A percentile compares a stretch with the other conserved stretches of the same genome.
These are phyloP conservation scores for Skeletonema costatum DNA, from an alignment of 108 stramenopile genomes.

Conservation along the genomic window DNA sequence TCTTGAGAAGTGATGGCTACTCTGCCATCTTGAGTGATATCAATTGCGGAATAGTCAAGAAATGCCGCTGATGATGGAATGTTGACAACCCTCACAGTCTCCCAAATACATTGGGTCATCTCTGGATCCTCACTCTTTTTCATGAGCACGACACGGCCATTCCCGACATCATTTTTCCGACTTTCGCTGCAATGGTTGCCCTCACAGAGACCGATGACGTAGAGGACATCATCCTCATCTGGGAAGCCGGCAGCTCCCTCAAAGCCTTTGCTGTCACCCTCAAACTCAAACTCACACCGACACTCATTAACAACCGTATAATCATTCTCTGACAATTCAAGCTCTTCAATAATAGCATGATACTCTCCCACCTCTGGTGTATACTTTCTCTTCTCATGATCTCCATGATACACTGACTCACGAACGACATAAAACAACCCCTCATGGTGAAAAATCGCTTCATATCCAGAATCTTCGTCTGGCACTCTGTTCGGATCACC, in stretches of 20 bases:
- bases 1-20: slow-evolving; percentile 79
- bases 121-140: slow-evolving; percentile 28
- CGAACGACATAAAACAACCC: slow-evolving; percentile 68
- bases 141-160: slow-evolving; percentile 71
- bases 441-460: slow-evolving; percentile 60
- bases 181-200: slow-evolving; percentile 74
- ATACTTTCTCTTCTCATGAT: slow-evolving; percentile 10
- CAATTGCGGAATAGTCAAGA: slow-evolving; percentile 71
- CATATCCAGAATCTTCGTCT: slow-evolving; percentile 64
- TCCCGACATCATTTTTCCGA: slow-evolving; percentile 56
- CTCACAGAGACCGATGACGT: slow-evolving; percentile 74
- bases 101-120: slow-evolving; percentile 51
- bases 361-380: slow-evolving; percentile 11
- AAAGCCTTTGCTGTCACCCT: slow-evolving; percentile 73
- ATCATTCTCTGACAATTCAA: slow-evolving; percentile 37
- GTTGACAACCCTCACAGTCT: slow-evolving; percentile 47
- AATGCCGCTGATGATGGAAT: slow-evolving; percentile 64
- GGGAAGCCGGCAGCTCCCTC: slow-evolving; percentile 67
- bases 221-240: slow-evolving; percentile 45
- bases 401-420: slow-evolving; percentile 52
- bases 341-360: slow-evolving; percentile 57
- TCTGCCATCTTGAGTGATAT: slow-evolving; percentile 46
- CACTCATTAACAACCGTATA: slow-evolving; percentile 50
- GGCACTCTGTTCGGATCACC: slow-evolving; percentile 55
- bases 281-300: slow-evolving; percentile 58